Conservation (phyloP, 1,284 basidiomycete genomes). For the Cyathus olla region DNA sequence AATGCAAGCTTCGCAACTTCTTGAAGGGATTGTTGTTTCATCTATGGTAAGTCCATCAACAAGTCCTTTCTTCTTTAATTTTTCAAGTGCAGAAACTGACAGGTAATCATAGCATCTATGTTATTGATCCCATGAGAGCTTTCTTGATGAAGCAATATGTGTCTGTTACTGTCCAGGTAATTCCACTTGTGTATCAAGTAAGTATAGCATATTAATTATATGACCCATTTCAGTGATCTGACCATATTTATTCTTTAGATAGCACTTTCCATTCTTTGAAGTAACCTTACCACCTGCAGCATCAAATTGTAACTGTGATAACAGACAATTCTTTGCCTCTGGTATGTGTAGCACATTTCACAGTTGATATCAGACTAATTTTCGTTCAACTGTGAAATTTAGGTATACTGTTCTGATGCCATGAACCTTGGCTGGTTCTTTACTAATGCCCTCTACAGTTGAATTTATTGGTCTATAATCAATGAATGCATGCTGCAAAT, state of each 20-base stretch:
- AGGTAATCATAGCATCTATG: constrained; percentile 26
- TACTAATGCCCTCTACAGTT: too few relatives aligned
- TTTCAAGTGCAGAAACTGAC: constrained; percentile 14
- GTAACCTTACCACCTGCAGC: constrained; percentile 8
- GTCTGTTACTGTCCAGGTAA: constrained; percentile 10
- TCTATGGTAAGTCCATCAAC: constrained; percentile 26
- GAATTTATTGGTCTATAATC: too few relatives aligned
- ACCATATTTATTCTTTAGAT: constrained; percentile 10
- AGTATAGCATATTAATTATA: constrained; percentile 15
- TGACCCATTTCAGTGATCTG: constrained; percentile 14
- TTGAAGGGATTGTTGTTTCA: constrained; percentile 23
- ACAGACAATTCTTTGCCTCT: constrained; percentile 24
- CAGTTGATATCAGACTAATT: constrained; percentile 19
- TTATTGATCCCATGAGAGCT: constrained; percentile 26
- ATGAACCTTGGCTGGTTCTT: too few relatives aligned
- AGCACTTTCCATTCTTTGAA: constrained; percentile 16
- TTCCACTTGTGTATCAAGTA: constrained; percentile 17
- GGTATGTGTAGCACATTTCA: constrained; percentile 20
- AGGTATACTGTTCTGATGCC: constrained; percentile 17
- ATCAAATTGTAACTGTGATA: constrained; percentile 17
- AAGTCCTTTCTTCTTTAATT: constrained; percentile 11
- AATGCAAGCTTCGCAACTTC: constrained; percentile 14
- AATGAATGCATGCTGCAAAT: too few relatives aligned
- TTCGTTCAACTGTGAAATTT: constrained; percentile 21
- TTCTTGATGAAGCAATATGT: constrained; percentile 9